A percentile compares a stretch with the other conserved stretches of the same genome.
phyloP scores from a whole-genome alignment of 106 monocot genomes.

The Dendrobium officinale region DNA sequence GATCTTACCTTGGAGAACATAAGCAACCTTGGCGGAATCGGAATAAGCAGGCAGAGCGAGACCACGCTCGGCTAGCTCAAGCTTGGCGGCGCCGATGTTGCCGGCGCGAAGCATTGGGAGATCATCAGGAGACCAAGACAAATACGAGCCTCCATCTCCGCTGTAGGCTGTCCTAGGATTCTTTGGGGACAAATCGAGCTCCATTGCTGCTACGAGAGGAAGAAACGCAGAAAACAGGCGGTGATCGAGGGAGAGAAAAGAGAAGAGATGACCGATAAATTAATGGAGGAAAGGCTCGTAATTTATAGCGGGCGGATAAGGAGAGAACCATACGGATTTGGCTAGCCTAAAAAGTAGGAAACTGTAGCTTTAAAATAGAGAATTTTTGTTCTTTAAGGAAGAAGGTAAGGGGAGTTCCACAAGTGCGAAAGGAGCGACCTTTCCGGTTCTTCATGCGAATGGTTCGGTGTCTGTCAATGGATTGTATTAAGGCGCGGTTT shows the following conservation, averaged over 20 bases:
- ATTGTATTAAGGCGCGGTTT: no score
- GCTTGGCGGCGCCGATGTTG: slow-evolving; percentile 71
- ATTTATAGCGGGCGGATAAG: neutral
- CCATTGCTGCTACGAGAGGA: slow-evolving; percentile 22
- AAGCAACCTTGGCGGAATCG: slow-evolving; percentile 83
- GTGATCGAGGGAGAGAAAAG: neutral
- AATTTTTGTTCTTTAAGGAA: neutral
- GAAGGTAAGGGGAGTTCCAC: neutral
- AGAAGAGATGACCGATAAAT: neutral
- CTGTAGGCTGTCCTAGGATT: slow-evolving; percentile 36
- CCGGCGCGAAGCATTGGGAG: slow-evolving; percentile 63
- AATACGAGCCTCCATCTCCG: slow-evolving; percentile 63
- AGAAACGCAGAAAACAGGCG: neutral
- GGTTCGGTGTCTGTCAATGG: no score
- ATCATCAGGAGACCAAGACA: slow-evolving; percentile 48
- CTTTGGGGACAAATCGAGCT: slow-evolving; percentile 64
- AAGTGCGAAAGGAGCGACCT: neutral
- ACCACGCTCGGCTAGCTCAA: slow-evolving; percentile 47
- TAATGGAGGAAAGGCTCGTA: neutral
- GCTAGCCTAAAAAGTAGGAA: neutral
- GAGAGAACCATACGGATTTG: neutral
- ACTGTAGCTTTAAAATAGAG: neutral
- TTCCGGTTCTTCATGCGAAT: no score
- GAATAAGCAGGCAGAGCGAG: slow-evolving; percentile 74
- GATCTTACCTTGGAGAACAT: slow-evolving; percentile 69